A percentile compares a stretch with the other conserved stretches of the same genome.
These are phyloP conservation scores for Geranium brycei DNA, from an alignment of 345 rosid genomes.

Conservation along the genomic window DNA sequence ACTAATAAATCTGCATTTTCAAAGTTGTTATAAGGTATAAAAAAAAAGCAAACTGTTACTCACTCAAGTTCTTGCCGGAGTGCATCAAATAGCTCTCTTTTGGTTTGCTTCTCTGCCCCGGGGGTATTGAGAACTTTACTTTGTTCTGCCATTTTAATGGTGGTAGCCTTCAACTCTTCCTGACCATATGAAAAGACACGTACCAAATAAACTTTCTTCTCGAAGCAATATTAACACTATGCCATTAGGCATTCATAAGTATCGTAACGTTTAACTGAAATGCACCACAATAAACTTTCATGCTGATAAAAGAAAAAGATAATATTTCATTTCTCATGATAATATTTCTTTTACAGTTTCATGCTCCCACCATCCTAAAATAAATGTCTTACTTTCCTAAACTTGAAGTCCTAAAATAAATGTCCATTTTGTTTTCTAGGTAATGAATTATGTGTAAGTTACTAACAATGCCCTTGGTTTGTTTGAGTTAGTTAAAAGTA, in stretches of 20 bases:
- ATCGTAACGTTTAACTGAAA: background rate
- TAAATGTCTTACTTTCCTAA: no score
- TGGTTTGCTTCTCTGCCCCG: constrained; percentile 85
- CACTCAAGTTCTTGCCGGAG: constrained; percentile 85
- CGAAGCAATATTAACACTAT: background rate
- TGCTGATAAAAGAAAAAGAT: no score
- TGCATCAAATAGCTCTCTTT: constrained; percentile 76
- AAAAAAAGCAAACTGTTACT: background rate
- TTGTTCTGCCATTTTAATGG: constrained; percentile 78
- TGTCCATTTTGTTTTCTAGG: background rate
- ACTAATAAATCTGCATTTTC: background rate
- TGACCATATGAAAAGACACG: constrained; percentile 11
- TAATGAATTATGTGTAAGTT: no score
- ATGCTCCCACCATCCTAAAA: no score
- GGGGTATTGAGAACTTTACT: constrained; percentile 82
- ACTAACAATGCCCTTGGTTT: no score
- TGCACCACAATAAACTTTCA: background rate
- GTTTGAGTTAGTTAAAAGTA: no score
- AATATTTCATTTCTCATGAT: no score
- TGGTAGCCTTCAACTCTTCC: constrained; percentile 73
- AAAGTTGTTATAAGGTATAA: background rate
- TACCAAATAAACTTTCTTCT: background rate
- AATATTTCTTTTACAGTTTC: no score
- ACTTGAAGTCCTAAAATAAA: no score
- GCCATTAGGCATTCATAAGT: background rate